Base-by-base conservation (phyloP, 257 asterid genomes). In the Voacanga thouarsii region DNA sequence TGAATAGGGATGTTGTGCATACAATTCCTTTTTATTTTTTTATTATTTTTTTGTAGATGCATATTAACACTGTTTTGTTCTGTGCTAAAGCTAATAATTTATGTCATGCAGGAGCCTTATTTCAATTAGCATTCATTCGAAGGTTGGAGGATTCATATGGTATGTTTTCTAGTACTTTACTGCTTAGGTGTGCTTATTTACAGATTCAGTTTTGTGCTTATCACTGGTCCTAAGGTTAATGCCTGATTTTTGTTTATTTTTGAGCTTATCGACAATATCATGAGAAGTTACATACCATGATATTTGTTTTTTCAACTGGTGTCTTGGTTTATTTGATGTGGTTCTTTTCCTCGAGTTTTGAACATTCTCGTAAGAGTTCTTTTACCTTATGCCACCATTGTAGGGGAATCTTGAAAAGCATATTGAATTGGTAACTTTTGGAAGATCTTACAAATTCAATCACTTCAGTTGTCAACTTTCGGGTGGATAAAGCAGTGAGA, bases 61-160 rank as follows among this genome's bases (percentile, higher is more conserved):
- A 39, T 21, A 37, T 24, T 0, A 43, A 44, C 24, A 0, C 23
- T 11, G 10, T 30, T 39, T 67, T 67, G 24, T 45, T 16, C 30
- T 15, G 12, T 76, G 56, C 72, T 56, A 71, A 74, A 65, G 53
- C 57, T 83, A 37, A 68, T 45, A 19, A 67, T 67, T 68, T 70
- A 80, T 75, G 24, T 14, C 76, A 64, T 86, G 83, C 91, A 92
- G 97, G 97, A 77, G 94, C 90, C 72, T 79, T 90, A 82, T 71
- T 87, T 41, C 96, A 92, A 78, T 83, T 92, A 85, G 88, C 94
- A 78, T 89, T 83, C 82, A 92, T 92, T 75, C 74, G 88, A 76
- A 89, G 83, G 86, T 74, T 92, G 91, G 97, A 92, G 85, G 96
- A 92, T 82, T 82, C 96, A 83, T 81, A 85, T 71, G 96, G 97